Evolutionary conservation across 225 moss, liverwort and hornwort genomes (phyloP).

Genomic region (Pseudoscleropodium purum): DNA sequence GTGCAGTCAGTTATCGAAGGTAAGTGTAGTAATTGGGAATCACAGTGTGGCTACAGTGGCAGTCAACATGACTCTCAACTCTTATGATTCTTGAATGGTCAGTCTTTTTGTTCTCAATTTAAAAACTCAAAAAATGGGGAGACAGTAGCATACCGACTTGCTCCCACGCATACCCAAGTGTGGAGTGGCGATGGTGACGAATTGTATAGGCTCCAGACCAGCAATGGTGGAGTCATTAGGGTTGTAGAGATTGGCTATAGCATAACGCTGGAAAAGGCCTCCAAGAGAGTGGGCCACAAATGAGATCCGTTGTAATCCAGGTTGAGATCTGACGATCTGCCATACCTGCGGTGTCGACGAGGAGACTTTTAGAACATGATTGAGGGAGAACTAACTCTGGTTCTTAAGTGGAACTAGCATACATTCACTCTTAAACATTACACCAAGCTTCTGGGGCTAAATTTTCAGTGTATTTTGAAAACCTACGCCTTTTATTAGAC

Average conservation of each 20-base stretch:
- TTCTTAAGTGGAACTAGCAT: not conserved
- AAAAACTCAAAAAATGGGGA: not conserved
- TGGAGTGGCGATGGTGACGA: conserved; percentile 79
- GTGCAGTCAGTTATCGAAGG: not conserved
- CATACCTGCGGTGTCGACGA: conserved; percentile 10
- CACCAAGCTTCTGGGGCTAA: not conserved
- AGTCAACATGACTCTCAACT: not conserved
- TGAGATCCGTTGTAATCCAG: conserved; percentile 62
- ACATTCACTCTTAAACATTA: not conserved
- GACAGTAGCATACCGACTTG: conserved; percentile 51
- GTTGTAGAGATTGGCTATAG: conserved; percentile 48
- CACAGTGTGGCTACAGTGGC: not conserved
- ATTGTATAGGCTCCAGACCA: conserved; percentile 64
- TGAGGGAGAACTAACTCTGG: too few relatives aligned
- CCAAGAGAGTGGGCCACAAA: conserved; percentile 89
- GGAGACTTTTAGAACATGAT: not conserved
- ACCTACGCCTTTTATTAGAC: too few relatives aligned
- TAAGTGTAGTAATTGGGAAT: not conserved
- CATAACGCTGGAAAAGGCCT: conserved; percentile 77
- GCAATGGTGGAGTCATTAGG: conserved; percentile 42
- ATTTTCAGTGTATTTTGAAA: too few relatives aligned
- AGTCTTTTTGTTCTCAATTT: not conserved
- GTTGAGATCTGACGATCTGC: conserved; percentile 44
- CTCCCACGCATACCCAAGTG: conserved; percentile 83
- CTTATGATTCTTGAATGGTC: not conserved